Base-by-base conservation (phyloP, 2,329 filamentous ascomycete species). In the Fusarium ambrosium region DNA sequence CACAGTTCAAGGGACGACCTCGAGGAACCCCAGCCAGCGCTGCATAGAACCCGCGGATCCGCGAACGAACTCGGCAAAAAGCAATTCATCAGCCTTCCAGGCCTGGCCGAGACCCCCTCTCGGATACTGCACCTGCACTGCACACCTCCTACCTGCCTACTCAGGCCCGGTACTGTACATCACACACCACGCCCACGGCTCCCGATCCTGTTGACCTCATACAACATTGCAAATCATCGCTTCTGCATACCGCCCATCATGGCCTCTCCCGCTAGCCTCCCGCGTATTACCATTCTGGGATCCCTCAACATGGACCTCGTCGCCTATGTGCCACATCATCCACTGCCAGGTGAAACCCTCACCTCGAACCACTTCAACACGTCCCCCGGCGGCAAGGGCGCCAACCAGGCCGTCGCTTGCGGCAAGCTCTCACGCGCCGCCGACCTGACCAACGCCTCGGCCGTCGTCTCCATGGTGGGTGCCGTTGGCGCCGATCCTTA, bases 221-320 rank as follows among this genome's bases (percentile, higher is more conserved):
- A 16, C 63, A 39, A 39, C 41, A 36, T 62, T 48, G 32, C 45
- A 58, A 39, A 9, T 29, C 22, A 41, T 60, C 55, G 6, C 37
- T 67, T 41, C 53, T 60, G 32, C 48, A 70, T 43, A 67, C 64
- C 39, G 48, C 68, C 36, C 55, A 69, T 29, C 55, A 79, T 79
- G 77, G 69, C 69, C 62, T 72, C 76, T 43, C 48, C 70, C 45
- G 58, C 75, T 73, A 78, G 76, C 78, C 68, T 76, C 69, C 75
- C 79, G 71, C 83, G 83, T 78, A 97, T 98, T 82, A 92, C 93
- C 73, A 90, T 98, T 72, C 92, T 98, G 77, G 96, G 96, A 78
- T 98, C 96, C 37, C 91, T 99, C 71, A 98, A 98, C 85, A 94
- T 94, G 81, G 96, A 99, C 86, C 92, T 98, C 73, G 94, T 98